Conservation (phyloP, 169 alveolate species). For the Plasmodium billcollinsi region DNA sequence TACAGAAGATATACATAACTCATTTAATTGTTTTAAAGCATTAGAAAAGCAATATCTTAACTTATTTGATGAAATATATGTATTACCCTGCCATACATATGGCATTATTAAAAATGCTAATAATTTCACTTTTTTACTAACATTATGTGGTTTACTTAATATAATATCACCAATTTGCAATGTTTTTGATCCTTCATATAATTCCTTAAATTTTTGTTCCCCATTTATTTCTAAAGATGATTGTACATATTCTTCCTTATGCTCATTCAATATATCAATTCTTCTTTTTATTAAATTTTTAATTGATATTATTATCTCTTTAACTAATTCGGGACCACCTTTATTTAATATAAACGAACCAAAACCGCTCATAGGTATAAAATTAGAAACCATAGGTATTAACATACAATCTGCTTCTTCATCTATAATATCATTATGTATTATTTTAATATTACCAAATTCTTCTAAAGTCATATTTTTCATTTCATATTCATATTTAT, state of each 20-base stretch:
- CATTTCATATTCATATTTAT: slow-evolving; percentile 61
- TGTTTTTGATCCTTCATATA: slow-evolving; percentile 35
- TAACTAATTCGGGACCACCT: slow-evolving; percentile 74
- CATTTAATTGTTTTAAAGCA: slow-evolving; percentile 69
- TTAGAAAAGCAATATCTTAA: slow-evolving; percentile 72
- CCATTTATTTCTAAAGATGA: neutral
- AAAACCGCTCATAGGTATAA: slow-evolving; percentile 71
- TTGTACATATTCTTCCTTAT: slow-evolving; percentile 47
- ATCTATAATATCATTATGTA: slow-evolving; percentile 73
- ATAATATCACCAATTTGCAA: slow-evolving; percentile 75
- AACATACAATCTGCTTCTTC: slow-evolving; percentile 77
- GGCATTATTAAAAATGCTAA: slow-evolving; percentile 78
- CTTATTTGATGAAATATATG: slow-evolving; percentile 58
- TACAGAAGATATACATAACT: slow-evolving; percentile 60
- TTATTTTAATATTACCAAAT: slow-evolving; percentile 48
- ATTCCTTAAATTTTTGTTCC: slow-evolving; percentile 40
- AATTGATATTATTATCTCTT: slow-evolving; percentile 48
- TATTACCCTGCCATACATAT: slow-evolving; percentile 76
- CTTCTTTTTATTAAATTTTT: slow-evolving; percentile 67
- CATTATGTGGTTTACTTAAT: slow-evolving; percentile 57
- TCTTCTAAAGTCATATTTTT: slow-evolving; percentile 40
- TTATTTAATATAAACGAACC: slow-evolving; percentile 73
- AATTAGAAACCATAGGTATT: slow-evolving; percentile 76
- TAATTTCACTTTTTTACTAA: slow-evolving; percentile 68
- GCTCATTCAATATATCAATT: slow-evolving; percentile 70